Evolutionary conservation across 2,329 filamentous ascomycete species (phyloP), one percentile per base, ranked within the genome.

Genomic region (Diaporthe vaccinii): DNA sequence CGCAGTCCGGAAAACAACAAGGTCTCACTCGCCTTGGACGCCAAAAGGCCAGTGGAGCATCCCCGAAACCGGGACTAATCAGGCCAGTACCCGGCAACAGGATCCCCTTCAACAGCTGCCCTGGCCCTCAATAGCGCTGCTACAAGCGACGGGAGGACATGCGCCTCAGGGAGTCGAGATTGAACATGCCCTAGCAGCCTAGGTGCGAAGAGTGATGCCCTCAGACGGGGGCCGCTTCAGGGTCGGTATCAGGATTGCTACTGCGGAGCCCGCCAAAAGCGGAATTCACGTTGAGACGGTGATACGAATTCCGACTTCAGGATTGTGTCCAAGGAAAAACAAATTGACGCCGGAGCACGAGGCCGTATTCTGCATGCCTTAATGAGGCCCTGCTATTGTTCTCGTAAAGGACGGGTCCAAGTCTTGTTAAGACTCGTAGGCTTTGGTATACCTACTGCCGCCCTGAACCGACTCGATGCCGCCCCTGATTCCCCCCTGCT

Each of bases 121-220:
- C 25, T n/a, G 61, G 44, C 20, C 8, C 7, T 22, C 61, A 15
- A 12, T 39, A 36, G 28, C 41, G 6, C 62, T 68, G 20, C 41
- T 12, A 20, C 17, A 46, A 14, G 17, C 61, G 39, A 65, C 28
- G 44, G 22, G 28, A 39, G 12, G 31, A 10, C 46, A 53, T 53
- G 46, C 65, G 46, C 46, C 44, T 39, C 31, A 39, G 44, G 46
- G 31, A 68, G 65, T 68, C 65, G 46, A 68, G n/a, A 36, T 25
- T 39, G 65, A 53, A 68, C 46, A 28, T 15, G 49, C 44, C 15
- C 46, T 39, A 39, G 36, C 10, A 39, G 36, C 22, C 39, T 49
- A 9, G 62, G 44, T 20, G 8, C 34, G 65, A 53, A n/a, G 46
- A 7, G 22, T 39, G 46, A 69, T 53, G 65, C 31, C 46, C 25